phyloP scores from a whole-genome alignment of 202 grass and related monocot species.

The Bolboschoenoplectus hybrid region DNA sequence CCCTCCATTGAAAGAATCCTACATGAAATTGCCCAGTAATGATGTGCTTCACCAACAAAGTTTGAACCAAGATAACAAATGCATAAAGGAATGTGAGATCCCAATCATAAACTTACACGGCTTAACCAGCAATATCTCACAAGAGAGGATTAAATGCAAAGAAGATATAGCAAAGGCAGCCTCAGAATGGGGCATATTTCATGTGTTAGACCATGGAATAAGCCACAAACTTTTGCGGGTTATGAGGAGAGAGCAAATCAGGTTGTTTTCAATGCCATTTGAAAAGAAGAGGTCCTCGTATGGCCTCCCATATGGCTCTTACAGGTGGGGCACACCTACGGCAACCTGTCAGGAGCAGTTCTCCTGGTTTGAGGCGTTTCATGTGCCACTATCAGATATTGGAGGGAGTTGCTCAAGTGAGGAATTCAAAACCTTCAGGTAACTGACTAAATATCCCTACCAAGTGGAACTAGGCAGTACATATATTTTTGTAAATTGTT shows the following conservation, averaged over 20 bases:
- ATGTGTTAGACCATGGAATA: slow-evolving; percentile 78
- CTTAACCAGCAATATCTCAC: not conserved
- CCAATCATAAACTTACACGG: slow-evolving; percentile 31
- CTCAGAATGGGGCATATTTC: slow-evolving; percentile 88
- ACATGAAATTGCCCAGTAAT: slow-evolving; percentile 19
- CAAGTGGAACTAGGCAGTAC: not conserved
- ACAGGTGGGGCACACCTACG: slow-evolving; percentile 73
- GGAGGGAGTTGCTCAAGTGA: slow-evolving; percentile 38
- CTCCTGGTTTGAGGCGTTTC: slow-evolving; percentile 93
- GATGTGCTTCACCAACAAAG: slow-evolving; percentile 1
- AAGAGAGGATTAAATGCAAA: slow-evolving; percentile 48
- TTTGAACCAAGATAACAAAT: slow-evolving; percentile 6
- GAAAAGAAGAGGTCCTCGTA: slow-evolving; percentile 48
- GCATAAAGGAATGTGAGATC: slow-evolving; percentile 33
- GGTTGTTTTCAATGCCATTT: slow-evolving; percentile 70
- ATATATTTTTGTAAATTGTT: not conserved
- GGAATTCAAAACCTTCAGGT: slow-evolving; percentile 56
- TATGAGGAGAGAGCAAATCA: slow-evolving; percentile 66
- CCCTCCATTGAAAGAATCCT: slow-evolving; percentile 39
- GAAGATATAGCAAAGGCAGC: slow-evolving; percentile 58
- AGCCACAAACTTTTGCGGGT: slow-evolving; percentile 49
- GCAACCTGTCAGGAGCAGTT: slow-evolving; percentile 63
- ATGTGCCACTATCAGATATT: slow-evolving; percentile 64
- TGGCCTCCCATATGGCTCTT: slow-evolving; percentile 56
- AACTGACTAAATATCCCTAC: not conserved